Evolutionary conservation across 1,284 basidiomycete species (phyloP), one percentile per base, ranked within the genome.

Genomic region (Apiotrichum domesticum): DNA sequence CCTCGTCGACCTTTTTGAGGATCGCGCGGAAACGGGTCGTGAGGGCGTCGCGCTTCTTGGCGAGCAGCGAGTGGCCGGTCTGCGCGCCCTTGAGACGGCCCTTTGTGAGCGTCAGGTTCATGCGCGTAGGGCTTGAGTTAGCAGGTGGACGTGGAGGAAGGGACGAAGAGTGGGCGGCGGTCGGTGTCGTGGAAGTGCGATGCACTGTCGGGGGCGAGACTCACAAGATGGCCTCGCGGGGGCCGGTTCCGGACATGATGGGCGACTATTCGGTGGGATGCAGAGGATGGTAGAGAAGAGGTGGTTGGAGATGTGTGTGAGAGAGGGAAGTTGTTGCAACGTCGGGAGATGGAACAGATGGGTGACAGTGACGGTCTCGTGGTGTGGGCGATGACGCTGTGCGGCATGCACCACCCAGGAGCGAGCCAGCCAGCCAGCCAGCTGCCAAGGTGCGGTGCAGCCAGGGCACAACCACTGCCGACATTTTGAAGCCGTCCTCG

Each of bases 21-120:
- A 95, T 95, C 21, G 87, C 83, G 59, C 93, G 82, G 79, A 98
- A 98, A 64, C 93, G 83, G 48, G 90, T 94, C 35, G 88, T 94
- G 61, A 97, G 80, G 42, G 94, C 94, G 81, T 98, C 94, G 54
- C 93, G 86, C 79, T 98, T 98, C 84, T 96, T 96, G 47, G 95
- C 95, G 43, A 98, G 83, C 14, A 98, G 80, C 0, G 92, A 97
- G 78, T 98, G 95, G 8, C 95, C 95, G 0, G 93, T 98, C 78
- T 98, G 93, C 6, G 96, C 96, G 34, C 95, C 88, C 77, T 98
- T 98, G 61, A 98, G 82, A 46, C 95, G 85, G 44, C 86, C 80
- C 76, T 98, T 98, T 58, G 91, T 97, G 72, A 90, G 87, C 46
- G 92, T 96, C 51, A 98, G 81, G 52, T 91, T 89, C 91, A 93